Conservation (phyloP, 2,329 filamentous ascomycete genomes). For the Ophiocordyceps camponoti-leonardi region DNA sequence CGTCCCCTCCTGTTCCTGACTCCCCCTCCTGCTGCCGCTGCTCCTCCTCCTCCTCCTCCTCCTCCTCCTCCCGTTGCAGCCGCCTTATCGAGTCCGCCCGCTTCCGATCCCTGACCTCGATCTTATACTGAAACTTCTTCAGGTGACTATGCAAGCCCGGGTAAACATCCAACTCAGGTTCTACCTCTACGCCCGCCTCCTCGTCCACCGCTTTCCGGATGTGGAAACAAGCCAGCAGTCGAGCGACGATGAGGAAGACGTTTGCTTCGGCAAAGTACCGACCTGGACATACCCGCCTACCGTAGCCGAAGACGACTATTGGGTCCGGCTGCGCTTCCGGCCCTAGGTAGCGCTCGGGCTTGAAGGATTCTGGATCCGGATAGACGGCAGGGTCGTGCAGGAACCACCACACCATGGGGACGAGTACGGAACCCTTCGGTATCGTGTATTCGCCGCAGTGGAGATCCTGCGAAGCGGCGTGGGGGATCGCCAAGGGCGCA, state of each 20-base stretch:
- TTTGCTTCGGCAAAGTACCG: conserved; percentile 12
- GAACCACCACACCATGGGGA: conserved; percentile 12
- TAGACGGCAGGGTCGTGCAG: conserved; percentile 55
- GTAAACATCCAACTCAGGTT: conserved; percentile 2
- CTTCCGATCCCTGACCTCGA: too few relatives aligned
- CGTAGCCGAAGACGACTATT: conserved; percentile 15
- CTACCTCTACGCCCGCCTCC: conserved; percentile 19
- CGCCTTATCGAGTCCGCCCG: too few relatives aligned
- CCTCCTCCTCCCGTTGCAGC: too few relatives aligned
- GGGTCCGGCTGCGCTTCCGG: conserved; percentile 13
- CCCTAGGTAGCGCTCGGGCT: conserved; percentile 15
- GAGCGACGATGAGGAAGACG: conserved; percentile 18
- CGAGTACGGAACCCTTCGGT: conserved; percentile 10
- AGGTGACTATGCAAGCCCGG: too few relatives aligned
- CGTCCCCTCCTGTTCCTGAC: too few relatives aligned
- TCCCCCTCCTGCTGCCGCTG: too few relatives aligned
- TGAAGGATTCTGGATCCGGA: conserved; percentile 17
- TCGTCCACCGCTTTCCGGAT: conserved; percentile 11
- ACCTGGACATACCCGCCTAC: conserved; percentile 18
- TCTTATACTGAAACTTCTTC: too few relatives aligned
- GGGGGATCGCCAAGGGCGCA: conserved; percentile 18
- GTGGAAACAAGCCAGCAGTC: conserved; percentile 17
- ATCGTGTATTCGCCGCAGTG: conserved; percentile 8
- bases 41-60: too few relatives aligned
- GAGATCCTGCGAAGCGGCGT: conserved; percentile 16